These are phyloP conservation scores for Diaporthe nobilis DNA, from an alignment of 2,329 filamentous ascomycete genomes.

Conservation along the genomic window DNA sequence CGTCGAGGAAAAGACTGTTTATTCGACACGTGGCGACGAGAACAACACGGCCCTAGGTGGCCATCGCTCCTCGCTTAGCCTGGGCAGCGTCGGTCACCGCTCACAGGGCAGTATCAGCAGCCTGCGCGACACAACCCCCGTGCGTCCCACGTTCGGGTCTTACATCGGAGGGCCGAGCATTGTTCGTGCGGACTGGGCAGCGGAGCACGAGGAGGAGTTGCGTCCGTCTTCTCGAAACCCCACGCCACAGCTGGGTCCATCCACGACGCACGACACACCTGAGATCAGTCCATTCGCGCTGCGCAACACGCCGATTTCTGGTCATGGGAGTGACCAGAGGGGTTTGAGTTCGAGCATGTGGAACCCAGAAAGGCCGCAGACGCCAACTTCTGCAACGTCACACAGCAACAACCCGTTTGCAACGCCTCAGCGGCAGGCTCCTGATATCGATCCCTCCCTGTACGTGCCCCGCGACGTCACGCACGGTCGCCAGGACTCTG, in stretches of 20 bases:
- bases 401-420: slow-evolving; percentile 23
- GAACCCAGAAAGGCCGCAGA: slow-evolving; percentile 45
- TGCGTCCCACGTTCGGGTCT: slow-evolving; percentile 31
- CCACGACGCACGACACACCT: slow-evolving; percentile 37
- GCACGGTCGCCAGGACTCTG: slow-evolving; percentile 49
- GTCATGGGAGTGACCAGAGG: slow-evolving; percentile 29
- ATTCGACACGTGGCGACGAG: slow-evolving; percentile 29
- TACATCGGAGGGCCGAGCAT: slow-evolving; percentile 37
- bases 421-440: slow-evolving; percentile 43
- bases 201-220: slow-evolving; percentile 36
- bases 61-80: slow-evolving; percentile 28
- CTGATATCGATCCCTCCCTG: slow-evolving; percentile 42
- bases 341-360: slow-evolving; percentile 50
- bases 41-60: slow-evolving; percentile 24
- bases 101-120: slow-evolving; percentile 36
- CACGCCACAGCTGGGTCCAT: slow-evolving; percentile 42
- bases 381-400: slow-evolving; percentile 38
- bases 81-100: slow-evolving; percentile 2
- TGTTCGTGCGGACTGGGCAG: slow-evolving; percentile 40
- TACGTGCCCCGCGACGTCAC: slow-evolving; percentile 51
- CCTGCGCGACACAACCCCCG: slow-evolving; percentile 35
- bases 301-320: slow-evolving; percentile 33
- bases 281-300: slow-evolving; percentile 43
- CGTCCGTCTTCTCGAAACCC: slow-evolving; percentile 27
- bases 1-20: slow-evolving; percentile 19